Conservation (phyloP, 2,329 filamentous ascomycete genomes). For the Aspergillus viridinutans region DNA sequence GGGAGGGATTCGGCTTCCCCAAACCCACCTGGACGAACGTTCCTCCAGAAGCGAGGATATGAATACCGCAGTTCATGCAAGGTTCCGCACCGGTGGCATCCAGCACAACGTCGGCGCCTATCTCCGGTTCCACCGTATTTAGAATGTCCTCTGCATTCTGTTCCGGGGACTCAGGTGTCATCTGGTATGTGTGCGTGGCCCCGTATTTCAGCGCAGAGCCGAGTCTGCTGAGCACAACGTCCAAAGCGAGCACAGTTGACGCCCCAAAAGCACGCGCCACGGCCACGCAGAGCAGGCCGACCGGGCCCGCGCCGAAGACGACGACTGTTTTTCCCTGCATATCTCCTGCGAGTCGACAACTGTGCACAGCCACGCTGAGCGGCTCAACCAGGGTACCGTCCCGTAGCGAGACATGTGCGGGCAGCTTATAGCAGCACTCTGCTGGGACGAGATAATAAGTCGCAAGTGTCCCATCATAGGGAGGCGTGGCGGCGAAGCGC, state of each 20-base stretch:
- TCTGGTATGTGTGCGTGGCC: slow-evolving; percentile 49
- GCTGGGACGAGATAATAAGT: slow-evolving; percentile 75
- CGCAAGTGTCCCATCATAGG: slow-evolving; percentile 77
- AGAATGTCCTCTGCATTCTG: slow-evolving; percentile 68
- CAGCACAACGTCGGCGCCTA: slow-evolving; percentile 68
- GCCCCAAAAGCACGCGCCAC: slow-evolving; percentile 79
- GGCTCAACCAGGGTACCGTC: slow-evolving; percentile 87
- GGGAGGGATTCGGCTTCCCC: slow-evolving; percentile 71
- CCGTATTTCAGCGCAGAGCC: slow-evolving; percentile 69
- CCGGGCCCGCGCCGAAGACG: slow-evolving; percentile 78
- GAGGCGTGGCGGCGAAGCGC: slow-evolving; percentile 84
- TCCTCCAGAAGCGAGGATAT: slow-evolving; percentile 63
- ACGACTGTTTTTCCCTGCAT: slow-evolving; percentile 71
- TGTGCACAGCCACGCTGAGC: slow-evolving; percentile 76
- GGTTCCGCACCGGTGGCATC: slow-evolving; percentile 73
- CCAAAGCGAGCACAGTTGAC: slow-evolving; percentile 70
- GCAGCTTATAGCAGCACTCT: slow-evolving; percentile 87
- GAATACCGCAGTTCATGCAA: slow-evolving; percentile 66
- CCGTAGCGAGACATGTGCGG: slow-evolving; percentile 54
- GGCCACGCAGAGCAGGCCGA: slow-evolving; percentile 78
- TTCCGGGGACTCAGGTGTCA: slow-evolving; percentile 56
- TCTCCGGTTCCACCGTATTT: slow-evolving; percentile 54
- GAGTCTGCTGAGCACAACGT: slow-evolving; percentile 62
- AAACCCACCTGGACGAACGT: slow-evolving; percentile 79
- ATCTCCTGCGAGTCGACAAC: slow-evolving; percentile 66